phyloP scores from a whole-genome alignment of 805 yeast genomes.

The Henningerozyma blattae region DNA sequence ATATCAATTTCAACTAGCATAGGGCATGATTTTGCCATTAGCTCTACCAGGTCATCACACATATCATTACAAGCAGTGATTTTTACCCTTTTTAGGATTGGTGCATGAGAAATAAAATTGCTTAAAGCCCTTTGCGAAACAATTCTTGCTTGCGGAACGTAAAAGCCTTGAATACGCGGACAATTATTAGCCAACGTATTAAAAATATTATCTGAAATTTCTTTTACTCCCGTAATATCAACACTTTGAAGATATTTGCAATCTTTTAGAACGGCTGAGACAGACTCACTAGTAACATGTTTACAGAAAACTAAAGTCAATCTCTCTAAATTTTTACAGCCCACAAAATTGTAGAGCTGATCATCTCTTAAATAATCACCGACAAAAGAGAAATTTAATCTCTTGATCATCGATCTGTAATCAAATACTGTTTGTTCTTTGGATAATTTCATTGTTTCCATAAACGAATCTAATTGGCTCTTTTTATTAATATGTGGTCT shows the following conservation, averaged over 20 bases:
- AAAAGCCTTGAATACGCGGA: slow-evolving; percentile 72
- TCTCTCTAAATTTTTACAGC: slow-evolving; percentile 71
- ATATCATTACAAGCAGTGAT: slow-evolving; percentile 60
- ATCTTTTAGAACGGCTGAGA: slow-evolving; percentile 46
- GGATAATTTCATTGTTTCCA: slow-evolving; percentile 19
- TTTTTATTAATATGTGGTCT: slow-evolving; percentile 62
- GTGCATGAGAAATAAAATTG: slow-evolving; percentile 48
- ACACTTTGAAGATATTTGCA: slow-evolving; percentile 72
- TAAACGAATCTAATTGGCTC: slow-evolving; percentile 35
- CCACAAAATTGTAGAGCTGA: slow-evolving; percentile 45
- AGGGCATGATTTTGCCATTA: slow-evolving; percentile 60
- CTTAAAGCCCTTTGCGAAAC: slow-evolving; percentile 56
- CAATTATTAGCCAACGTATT: slow-evolving; percentile 58
- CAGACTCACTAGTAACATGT: slow-evolving; percentile 45
- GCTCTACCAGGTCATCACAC: slow-evolving; percentile 48
- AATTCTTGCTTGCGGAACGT: slow-evolving; percentile 73
- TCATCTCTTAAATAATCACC: slow-evolving; percentile 56
- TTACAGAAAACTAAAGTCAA: slow-evolving; percentile 76
- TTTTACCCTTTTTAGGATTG: slow-evolving; percentile 70
- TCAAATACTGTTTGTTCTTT: slow-evolving; percentile 43
- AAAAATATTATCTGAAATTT: slow-evolving; percentile 59
- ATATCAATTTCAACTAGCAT: slow-evolving; percentile 82
- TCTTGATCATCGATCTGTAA: slow-evolving; percentile 56
- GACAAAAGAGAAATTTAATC: slow-evolving; percentile 70
- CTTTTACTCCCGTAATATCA: slow-evolving; percentile 71